Evolutionary conservation across 2,329 filamentous ascomycete genomes (phyloP).

Genomic region (Trichoderma polysporum): DNA sequence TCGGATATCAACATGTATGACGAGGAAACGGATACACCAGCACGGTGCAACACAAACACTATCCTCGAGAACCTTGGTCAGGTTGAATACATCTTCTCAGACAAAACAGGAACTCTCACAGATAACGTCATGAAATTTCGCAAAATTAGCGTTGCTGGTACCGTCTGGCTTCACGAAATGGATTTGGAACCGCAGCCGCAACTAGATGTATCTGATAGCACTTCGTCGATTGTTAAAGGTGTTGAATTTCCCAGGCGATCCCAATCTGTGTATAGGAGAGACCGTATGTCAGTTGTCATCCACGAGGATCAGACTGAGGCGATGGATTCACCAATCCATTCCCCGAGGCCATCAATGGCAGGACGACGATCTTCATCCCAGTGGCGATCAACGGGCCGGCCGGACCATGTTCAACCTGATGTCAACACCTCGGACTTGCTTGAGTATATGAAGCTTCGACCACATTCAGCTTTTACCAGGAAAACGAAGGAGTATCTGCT

Average conservation of each 20-base stretch:
- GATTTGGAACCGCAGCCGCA: conserved; percentile 54
- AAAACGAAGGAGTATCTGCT: conserved; percentile 82
- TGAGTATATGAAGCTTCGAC: conserved; percentile 72
- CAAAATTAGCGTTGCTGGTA: conserved; percentile 85
- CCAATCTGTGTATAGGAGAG: conserved; percentile 31
- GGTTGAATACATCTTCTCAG: conserved; percentile 85
- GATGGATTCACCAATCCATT: conserved; percentile 27
- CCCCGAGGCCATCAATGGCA: conserved; percentile 34
- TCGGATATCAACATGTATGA: conserved; percentile 90
- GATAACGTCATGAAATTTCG: conserved; percentile 96
- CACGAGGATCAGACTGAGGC: conserved; percentile 30
- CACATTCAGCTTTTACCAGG: conserved; percentile 72
- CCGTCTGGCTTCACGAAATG: conserved; percentile 81
- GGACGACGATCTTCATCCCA: conserved; percentile 49
- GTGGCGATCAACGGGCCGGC: conserved; percentile 50
- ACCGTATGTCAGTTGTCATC: conserved; percentile 32
- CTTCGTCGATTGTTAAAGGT: conserved; percentile 1
- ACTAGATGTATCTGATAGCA: conserved; percentile 20
- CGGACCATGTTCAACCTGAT: conserved; percentile 53
- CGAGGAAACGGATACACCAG: conserved; percentile 76
- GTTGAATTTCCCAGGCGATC: conserved; percentile 23
- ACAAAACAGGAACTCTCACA: conserved; percentile 92
- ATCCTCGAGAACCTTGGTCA: conserved; percentile 94
- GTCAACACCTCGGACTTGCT: conserved; percentile 71
- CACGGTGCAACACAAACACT: conserved; percentile 87